Conservation (phyloP, 140 eudicot genomes). For the Ambrosia hybrid region DNA sequence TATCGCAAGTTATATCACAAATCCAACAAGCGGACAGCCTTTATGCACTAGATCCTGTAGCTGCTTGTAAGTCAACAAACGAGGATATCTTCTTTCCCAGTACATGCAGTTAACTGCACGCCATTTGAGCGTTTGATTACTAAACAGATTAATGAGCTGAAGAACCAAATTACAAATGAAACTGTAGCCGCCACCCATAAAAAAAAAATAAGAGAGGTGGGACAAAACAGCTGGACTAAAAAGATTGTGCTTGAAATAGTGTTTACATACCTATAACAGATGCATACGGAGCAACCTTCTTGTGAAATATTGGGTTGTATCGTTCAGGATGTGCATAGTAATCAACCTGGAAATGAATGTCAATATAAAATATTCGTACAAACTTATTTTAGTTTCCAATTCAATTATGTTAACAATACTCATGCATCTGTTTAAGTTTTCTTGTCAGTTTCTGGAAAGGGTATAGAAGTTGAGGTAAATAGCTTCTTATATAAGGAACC, state of each 20-base stretch:
- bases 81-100: slow-evolving; percentile 96
- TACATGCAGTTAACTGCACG: slow-evolving; percentile 93
- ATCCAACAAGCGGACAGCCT: slow-evolving; percentile 83
- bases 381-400: slow-evolving; percentile 5
- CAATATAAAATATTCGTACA: slow-evolving; percentile 10
- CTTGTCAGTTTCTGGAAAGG: too few species aligned
- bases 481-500: too few species aligned
- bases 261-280: slow-evolving; percentile 81
- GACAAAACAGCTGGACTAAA: slow-evolving; percentile 5
- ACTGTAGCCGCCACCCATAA: neutral
- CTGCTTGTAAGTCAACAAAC: slow-evolving; percentile 72
- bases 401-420: neutral
- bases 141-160: neutral
- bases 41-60: slow-evolving; percentile 55
- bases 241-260: too few species aligned
- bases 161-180: slow-evolving; percentile 8
- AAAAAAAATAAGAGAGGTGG: neutral
- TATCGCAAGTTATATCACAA: slow-evolving; percentile 94
- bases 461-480: too few species aligned
- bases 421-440: neutral
- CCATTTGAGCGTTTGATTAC: slow-evolving; percentile 2
- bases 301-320: slow-evolving; percentile 80
- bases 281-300: slow-evolving; percentile 92
- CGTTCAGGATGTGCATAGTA: slow-evolving; percentile 98
- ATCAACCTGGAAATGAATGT: slow-evolving; percentile 60